These are phyloP conservation scores for Babesia ovis DNA, from an alignment of 169 alveolate species.

Conservation along the genomic window DNA sequence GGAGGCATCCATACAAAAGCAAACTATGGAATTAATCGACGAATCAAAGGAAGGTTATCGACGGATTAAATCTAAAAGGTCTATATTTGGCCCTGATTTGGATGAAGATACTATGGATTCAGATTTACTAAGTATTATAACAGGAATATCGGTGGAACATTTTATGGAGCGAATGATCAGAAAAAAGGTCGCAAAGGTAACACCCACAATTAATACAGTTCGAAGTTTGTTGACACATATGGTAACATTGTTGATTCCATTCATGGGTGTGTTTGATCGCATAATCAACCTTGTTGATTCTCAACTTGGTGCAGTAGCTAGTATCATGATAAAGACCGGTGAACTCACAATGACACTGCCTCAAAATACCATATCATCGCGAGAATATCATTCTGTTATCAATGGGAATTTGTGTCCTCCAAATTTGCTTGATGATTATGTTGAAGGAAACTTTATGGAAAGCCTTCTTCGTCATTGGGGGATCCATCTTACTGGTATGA, in stretches of 20 bases:
- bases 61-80: neutral
- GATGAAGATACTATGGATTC: neutral
- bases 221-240: neutral
- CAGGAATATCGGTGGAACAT: constrained; percentile 20
- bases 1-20: neutral
- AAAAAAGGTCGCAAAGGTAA: neutral
- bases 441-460: neutral
- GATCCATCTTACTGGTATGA: constrained; percentile 16
- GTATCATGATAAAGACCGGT: neutral
- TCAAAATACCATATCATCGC: neutral
- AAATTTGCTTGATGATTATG: neutral
- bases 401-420: neutral
- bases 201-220: neutral
- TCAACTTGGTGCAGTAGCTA: neutral
- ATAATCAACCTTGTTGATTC: neutral
- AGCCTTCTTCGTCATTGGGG: neutral
- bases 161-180: constrained; percentile 1
- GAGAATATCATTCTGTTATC: neutral
- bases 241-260: neutral
- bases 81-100: neutral
- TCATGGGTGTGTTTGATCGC: constrained; percentile 5
- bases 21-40: neutral
- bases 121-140: neutral
- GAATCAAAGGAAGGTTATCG: neutral
- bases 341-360: constrained; percentile 4